phyloP scores from a whole-genome alignment of 2,329 filamentous ascomycete species.

The Diaporthe citrichinensis region DNA sequence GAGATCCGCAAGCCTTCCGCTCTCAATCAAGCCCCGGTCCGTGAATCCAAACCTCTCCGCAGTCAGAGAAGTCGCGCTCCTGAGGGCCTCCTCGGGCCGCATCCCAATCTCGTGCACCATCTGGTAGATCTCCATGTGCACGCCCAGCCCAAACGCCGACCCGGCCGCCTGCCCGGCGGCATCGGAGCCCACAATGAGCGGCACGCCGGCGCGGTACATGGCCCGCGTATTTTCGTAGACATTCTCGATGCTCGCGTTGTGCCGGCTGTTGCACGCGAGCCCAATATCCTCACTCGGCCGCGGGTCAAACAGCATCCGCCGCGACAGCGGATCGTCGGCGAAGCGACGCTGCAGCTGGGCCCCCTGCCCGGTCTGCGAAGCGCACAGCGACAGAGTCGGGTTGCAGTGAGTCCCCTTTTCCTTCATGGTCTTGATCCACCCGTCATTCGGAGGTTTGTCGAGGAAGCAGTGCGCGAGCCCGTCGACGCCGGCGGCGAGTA shows the following conservation, averaged over 20 bases:
- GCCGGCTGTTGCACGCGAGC: constrained; percentile 6
- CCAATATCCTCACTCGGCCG: neutral
- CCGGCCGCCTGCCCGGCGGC: neutral
- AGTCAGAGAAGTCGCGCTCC: neutral
- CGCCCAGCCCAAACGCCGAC: neutral
- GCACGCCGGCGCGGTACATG: neutral
- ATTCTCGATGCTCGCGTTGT: constrained; percentile 13
- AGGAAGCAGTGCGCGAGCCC: constrained; percentile 7
- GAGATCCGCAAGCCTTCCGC: neutral
- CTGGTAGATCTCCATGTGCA: constrained; percentile 14
- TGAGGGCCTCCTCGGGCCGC: constrained; percentile 8
- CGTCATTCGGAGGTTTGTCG: neutral
- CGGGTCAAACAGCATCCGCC: neutral
- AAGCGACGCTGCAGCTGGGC: neutral
- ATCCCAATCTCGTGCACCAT: neutral
- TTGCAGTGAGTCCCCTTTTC: neutral
- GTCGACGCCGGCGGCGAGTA: constrained; percentile 9
- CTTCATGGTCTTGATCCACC: neutral
- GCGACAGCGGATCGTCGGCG: neutral
- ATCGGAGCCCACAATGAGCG: neutral
- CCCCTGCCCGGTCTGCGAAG: neutral
- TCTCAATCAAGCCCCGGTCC: neutral
- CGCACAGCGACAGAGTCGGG: neutral
- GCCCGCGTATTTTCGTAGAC: constrained; percentile 10
- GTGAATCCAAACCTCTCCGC: neutral